A percentile compares a stretch with the other conserved stretches of the same genome.
Conservation (phyloP, 75 land plant species). For the Sequoia sempervirens region DNA sequence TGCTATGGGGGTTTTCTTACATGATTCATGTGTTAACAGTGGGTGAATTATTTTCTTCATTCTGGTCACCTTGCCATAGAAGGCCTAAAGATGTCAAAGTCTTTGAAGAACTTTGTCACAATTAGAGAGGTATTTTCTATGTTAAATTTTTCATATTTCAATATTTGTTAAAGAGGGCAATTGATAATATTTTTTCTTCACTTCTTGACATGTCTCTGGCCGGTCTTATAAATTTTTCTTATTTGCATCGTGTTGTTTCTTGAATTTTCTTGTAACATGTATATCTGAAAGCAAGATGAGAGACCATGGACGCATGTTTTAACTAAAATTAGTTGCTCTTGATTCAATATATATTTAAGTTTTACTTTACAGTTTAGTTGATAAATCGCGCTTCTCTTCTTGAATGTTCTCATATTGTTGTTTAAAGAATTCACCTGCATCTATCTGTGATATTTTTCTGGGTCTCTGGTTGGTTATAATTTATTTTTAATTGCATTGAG, state of each 20-base stretch:
- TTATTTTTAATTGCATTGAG: background rate
- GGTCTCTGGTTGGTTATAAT: background rate
- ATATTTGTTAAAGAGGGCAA: background rate
- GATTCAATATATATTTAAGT: background rate
- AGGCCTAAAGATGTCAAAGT: conserved; percentile 55
- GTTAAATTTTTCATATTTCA: background rate
- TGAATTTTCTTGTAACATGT: background rate
- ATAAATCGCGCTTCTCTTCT: background rate
- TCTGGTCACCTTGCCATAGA: conserved; percentile 47
- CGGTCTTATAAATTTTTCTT: background rate
- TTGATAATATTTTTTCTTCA: background rate
- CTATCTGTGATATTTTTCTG: background rate
- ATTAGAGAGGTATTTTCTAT: conserved; percentile 31
- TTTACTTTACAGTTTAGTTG: background rate
- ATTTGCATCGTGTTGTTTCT: background rate
- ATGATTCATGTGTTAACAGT: conserved; percentile 20
- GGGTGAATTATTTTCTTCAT: conserved; percentile 48
- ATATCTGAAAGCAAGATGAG: background rate
- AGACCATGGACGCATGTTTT: background rate
- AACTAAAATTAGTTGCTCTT: background rate
- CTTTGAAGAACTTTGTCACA: conserved; percentile 40
- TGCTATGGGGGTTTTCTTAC: background rate
- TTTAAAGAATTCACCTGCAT: too few relatives aligned
- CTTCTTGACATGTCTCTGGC: background rate
- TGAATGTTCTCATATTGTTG: too few relatives aligned